phyloP scores from a whole-genome alignment of 192 early-diverging fungal genomes.

The Coemansia sp. region DNA sequence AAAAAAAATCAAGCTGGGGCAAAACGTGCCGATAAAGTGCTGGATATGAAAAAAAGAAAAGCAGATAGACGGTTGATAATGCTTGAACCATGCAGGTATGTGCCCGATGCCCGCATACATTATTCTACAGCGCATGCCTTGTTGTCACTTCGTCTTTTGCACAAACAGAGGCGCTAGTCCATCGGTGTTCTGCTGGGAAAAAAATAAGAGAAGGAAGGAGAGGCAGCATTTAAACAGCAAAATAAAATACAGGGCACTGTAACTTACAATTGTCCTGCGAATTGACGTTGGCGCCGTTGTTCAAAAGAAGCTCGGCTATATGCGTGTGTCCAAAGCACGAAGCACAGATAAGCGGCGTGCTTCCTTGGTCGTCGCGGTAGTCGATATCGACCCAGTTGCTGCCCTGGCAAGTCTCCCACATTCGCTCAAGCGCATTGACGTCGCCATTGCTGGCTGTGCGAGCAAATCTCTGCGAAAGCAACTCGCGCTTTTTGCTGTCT shows the following conservation, averaged over 20 bases:
- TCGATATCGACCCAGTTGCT: slow-evolving; percentile 70
- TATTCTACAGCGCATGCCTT: background rate
- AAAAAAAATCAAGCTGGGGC: background rate
- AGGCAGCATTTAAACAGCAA: background rate
- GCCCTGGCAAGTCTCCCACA: slow-evolving; percentile 57
- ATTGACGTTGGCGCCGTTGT: slow-evolving; percentile 72
- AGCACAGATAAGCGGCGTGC: slow-evolving; percentile 82
- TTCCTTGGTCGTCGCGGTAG: slow-evolving; percentile 80
- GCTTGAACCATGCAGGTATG: background rate
- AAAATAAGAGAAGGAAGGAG: background rate
- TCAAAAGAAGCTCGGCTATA: slow-evolving; percentile 66
- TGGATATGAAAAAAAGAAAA: background rate
- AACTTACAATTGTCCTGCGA: slow-evolving; percentile 76
- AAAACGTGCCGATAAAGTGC: background rate
- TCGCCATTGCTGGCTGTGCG: slow-evolving; percentile 75
- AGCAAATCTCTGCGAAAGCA: slow-evolving; percentile 64
- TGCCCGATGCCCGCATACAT: background rate
- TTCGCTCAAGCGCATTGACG: slow-evolving; percentile 57
- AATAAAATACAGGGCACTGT: too few species aligned
- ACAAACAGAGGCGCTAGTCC: background rate
- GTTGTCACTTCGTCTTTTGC: background rate
- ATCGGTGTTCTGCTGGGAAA: too few species aligned
- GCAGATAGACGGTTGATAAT: background rate
- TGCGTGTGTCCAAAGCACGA: slow-evolving; percentile 81
- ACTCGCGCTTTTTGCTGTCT: slow-evolving; percentile 57